Evolutionary conservation across 192 early-diverging fungal genomes (phyloP).

Genomic region (Rhizoclosmatium sp.): DNA sequence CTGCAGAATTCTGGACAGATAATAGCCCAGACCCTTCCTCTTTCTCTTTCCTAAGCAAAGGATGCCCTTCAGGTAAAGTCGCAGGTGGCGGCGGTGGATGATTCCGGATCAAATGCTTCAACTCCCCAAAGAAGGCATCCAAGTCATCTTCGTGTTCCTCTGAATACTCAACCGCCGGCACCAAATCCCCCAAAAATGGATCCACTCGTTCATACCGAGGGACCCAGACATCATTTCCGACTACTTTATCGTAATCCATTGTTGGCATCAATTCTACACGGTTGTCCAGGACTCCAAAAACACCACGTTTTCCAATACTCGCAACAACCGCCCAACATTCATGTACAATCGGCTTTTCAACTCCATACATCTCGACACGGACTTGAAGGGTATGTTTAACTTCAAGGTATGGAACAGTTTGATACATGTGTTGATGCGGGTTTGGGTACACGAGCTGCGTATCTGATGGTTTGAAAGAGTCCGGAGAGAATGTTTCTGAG

Average conservation of each 20-base stretch:
- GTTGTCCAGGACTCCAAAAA: slow-evolving; percentile 45
- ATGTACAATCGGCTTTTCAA: slow-evolving; percentile 52
- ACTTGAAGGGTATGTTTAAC: slow-evolving; percentile 58
- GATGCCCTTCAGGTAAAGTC: neutral
- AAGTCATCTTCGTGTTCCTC: slow-evolving; percentile 25
- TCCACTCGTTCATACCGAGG: slow-evolving; percentile 51
- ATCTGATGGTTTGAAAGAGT: slow-evolving; percentile 39
- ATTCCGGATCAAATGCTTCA: slow-evolving; percentile 6
- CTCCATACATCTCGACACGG: slow-evolving; percentile 50
- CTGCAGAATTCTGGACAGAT: too few species aligned
- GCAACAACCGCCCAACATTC: slow-evolving; percentile 55
- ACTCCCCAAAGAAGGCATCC: slow-evolving; percentile 12
- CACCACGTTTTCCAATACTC: slow-evolving; percentile 50
- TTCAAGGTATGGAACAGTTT: slow-evolving; percentile 44
- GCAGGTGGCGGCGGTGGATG: neutral
- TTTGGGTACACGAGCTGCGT: slow-evolving; percentile 28
- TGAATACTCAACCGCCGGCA: neutral
- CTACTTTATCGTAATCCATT: slow-evolving; percentile 61
- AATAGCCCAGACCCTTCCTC: too few species aligned
- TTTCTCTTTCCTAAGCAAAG: neutral
- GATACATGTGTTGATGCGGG: slow-evolving; percentile 31
- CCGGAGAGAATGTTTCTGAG: slow-evolving; percentile 48
- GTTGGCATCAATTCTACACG: slow-evolving; percentile 52
- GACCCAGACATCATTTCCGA: slow-evolving; percentile 57
- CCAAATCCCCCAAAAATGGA: slow-evolving; percentile 34